Conservation (phyloP, 73 alveolate genomes). For the Paramecium pentaurelia region DNA sequence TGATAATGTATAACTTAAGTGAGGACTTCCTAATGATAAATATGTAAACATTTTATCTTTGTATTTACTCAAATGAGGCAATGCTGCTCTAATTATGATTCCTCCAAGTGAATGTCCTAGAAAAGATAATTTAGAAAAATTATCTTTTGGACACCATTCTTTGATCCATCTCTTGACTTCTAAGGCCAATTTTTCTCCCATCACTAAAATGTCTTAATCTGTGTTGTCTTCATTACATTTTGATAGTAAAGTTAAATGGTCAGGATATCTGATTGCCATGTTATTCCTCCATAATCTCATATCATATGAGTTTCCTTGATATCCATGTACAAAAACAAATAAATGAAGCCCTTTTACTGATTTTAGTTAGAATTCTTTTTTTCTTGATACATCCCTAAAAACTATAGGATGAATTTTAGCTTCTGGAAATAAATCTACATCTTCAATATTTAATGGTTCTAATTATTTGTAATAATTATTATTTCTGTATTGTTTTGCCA, state of each 20-base stretch:
- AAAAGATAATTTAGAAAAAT: conserved; percentile 73
- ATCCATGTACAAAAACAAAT: conserved; percentile 96
- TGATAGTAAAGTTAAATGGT: conserved; percentile 80
- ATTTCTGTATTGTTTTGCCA: conserved; percentile 64
- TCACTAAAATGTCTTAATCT: conserved; percentile 84
- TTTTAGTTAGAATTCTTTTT: neutral
- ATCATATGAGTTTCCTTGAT: conserved; percentile 96
- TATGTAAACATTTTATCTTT: conserved; percentile 78
- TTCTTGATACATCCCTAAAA: conserved; percentile 72
- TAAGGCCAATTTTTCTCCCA: conserved; percentile 94
- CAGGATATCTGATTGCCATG: conserved; percentile 86
- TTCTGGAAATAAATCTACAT: conserved; percentile 67
- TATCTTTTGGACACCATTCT: conserved; percentile 85
- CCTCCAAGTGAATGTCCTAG: conserved; percentile 94
- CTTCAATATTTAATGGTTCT: conserved; percentile 64
- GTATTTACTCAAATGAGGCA: conserved; percentile 78
- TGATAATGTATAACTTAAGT: conserved; percentile 81
- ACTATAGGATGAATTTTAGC: conserved; percentile 72
- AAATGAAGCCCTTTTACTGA: conserved; percentile 80
- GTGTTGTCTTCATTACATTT: conserved; percentile 95
- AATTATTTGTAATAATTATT: conserved; percentile 54
- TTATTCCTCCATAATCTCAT: conserved; percentile 91
- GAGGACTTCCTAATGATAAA: conserved; percentile 87
- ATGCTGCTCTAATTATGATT: conserved; percentile 88
- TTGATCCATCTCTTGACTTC: conserved; percentile 85